These are phyloP conservation scores for Lipomyces chichibuensis DNA, from an alignment of 805 yeast genomes.

Conservation along the genomic window DNA sequence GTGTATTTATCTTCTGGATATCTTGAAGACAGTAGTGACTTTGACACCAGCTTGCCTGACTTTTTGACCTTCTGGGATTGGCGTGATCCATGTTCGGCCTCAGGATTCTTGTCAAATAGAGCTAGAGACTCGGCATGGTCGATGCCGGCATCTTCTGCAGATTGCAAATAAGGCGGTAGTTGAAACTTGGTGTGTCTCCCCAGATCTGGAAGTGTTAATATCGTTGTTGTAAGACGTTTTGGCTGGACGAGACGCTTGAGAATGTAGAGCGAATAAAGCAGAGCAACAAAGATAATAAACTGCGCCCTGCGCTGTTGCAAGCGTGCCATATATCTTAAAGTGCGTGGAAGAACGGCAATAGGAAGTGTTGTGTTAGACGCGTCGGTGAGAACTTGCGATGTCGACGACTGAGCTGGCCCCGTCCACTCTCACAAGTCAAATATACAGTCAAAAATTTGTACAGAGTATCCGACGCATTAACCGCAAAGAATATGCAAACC, in stretches of 20 bases:
- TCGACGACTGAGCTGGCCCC: neutral
- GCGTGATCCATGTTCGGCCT: neutral
- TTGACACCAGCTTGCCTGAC: constrained; percentile 6
- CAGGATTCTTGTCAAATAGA: neutral
- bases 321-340: neutral
- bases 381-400: neutral
- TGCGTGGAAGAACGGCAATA: neutral
- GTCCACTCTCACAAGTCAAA: neutral
- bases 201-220: constrained; percentile 17
- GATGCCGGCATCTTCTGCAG: neutral
- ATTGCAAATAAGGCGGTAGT: constrained; percentile 4
- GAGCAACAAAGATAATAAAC: constrained; percentile 1
- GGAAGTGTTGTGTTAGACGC: neutral
- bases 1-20: neutral
- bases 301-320: constrained; percentile 1
- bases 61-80: constrained; percentile 5
- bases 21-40: neutral
- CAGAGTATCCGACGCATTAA: neutral
- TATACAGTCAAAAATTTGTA: neutral
- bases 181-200: constrained; percentile 19
- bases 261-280: constrained; percentile 14
- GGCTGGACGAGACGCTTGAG: constrained; percentile 17
- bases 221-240: constrained; percentile 14
- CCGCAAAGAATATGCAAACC: neutral
- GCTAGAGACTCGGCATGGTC: neutral